Conservation (phyloP, 768 basidiomycete species). For the Coprinellus micaceus region DNA sequence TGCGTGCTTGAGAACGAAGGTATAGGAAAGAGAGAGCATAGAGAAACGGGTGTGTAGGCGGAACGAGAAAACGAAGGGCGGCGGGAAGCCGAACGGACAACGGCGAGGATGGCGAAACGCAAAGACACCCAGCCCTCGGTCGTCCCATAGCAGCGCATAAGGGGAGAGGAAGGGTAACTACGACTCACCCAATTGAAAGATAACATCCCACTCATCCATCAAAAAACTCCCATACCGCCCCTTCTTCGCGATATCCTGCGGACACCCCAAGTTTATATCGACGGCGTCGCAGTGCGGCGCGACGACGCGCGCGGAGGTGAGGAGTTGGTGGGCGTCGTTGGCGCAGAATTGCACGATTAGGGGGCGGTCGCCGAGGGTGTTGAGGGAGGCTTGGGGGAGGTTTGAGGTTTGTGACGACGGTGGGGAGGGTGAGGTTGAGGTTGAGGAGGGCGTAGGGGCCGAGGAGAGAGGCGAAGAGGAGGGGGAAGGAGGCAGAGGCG, state of each 20-base stretch:
- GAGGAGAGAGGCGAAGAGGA: no score
- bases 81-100: no score
- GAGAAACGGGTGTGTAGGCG: background rate
- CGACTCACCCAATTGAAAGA: constrained; percentile 71
- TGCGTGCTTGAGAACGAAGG: background rate
- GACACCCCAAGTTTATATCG: constrained; percentile 92
- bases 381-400: no score
- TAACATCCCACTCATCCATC: constrained; percentile 93
- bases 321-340: constrained; percentile 76
- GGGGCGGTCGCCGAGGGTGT: constrained; percentile 65
- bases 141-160: no score
- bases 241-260: constrained; percentile 88
- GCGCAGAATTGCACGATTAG: constrained; percentile 93
- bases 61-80: background rate
- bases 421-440: no score
- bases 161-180: no score
- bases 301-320: constrained; percentile 73
- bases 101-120: no score
- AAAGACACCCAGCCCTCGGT: no score
- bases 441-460: no score
- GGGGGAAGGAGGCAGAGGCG: no score
- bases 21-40: background rate
- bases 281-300: constrained; percentile 86
- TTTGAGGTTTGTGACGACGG: no score
- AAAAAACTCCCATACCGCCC: constrained; percentile 89